phyloP scores from a whole-genome alignment of 805 yeast species.

The Candida tammaniensis region DNA sequence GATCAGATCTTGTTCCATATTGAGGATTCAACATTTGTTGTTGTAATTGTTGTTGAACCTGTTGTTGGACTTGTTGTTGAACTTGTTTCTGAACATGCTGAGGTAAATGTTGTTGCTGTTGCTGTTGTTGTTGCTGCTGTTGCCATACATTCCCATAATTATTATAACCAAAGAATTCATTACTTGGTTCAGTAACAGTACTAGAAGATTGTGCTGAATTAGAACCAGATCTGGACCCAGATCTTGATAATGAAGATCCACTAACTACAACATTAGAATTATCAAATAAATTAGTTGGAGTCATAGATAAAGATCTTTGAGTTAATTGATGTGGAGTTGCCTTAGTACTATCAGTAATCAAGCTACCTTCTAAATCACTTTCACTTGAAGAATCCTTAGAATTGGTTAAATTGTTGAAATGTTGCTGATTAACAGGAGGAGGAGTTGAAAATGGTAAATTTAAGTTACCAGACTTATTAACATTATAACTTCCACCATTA shows the following conservation, averaged over 20 bases:
- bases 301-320: conserved; percentile 2
- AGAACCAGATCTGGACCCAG: conserved; percentile 1
- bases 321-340: conserved; percentile 7
- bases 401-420: conserved; percentile 1
- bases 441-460: conserved; percentile 24
- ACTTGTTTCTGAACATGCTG: conserved; percentile 12
- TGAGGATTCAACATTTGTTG: conserved; percentile 10
- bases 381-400: conserved; percentile 12
- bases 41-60: conserved; percentile 13
- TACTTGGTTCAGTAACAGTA: not conserved
- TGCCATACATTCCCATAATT: conserved; percentile 1
- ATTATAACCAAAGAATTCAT: not conserved
- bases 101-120: conserved; percentile 9
- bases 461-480: conserved; percentile 7
- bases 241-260: too few species aligned
- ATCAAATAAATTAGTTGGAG: too few species aligned
- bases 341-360: conserved; percentile 7
- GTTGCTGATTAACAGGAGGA: conserved; percentile 16
- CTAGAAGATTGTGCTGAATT: conserved; percentile 1
- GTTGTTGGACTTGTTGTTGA: conserved; percentile 12
- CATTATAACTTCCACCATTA: not conserved
- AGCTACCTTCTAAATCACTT: conserved; percentile 13
- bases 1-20: not conserved
- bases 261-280: too few species aligned
- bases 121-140: too few species aligned